phyloP scores from a whole-genome alignment of 345 rosid genomes.

The Clarkia xantiana region DNA sequence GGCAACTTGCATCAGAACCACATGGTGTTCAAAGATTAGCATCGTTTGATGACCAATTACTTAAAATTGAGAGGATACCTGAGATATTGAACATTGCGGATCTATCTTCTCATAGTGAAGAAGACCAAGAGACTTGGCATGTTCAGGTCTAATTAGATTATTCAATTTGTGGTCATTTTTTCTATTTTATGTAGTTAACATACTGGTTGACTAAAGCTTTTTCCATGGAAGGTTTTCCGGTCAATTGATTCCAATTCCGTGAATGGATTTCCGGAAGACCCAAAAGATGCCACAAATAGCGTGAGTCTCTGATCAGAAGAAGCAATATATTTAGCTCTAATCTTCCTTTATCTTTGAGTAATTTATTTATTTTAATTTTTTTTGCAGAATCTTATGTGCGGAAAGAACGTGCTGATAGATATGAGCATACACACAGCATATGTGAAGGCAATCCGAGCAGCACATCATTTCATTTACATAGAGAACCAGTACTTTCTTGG shows the following conservation, averaged over 20 bases:
- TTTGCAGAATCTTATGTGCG: constrained; percentile 60
- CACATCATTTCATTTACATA: constrained; percentile 74
- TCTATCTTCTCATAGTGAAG: constrained; percentile 21
- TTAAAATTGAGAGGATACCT: constrained; percentile 65
- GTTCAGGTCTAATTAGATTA: constrained; percentile 44
- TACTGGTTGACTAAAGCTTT: constrained; percentile 5
- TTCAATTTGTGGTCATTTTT: background rate
- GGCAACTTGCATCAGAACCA: constrained; percentile 68
- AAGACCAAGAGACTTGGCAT: constrained; percentile 76
- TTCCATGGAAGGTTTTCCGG: constrained; percentile 52
- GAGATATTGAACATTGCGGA: constrained; percentile 48
- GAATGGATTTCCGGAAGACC: constrained; percentile 66
- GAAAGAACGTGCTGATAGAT: constrained; percentile 80
- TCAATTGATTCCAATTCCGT: constrained; percentile 87
- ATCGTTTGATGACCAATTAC: constrained; percentile 54
- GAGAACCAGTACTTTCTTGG: constrained; percentile 96
- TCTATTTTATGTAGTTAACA: background rate
- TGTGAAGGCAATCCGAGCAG: constrained; percentile 71
- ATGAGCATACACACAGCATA: constrained; percentile 86
- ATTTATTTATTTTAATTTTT: constrained; percentile 5
- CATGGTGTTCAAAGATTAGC: constrained; percentile 48
- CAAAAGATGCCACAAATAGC: constrained; percentile 48
- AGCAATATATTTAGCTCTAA: background rate
- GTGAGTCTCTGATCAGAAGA: constrained; percentile 23
- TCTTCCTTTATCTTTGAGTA: background rate